These are phyloP conservation scores for Leccinum barrowsii DNA, from an alignment of 768 basidiomycete species.

Conservation along the genomic window DNA sequence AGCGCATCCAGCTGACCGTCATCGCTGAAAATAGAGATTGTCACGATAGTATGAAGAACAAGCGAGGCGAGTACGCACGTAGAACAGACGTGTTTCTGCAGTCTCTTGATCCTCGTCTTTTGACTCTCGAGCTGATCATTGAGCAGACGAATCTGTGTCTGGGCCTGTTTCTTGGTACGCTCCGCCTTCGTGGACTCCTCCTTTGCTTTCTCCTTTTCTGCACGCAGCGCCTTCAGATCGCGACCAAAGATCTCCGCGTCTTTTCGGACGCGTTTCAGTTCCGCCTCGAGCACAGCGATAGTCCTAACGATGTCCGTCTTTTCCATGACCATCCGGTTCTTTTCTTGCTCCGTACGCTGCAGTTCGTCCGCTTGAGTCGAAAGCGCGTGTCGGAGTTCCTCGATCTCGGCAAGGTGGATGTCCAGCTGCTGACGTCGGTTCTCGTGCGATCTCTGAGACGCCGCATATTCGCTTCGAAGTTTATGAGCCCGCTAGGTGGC, in stretches of 20 bases:
- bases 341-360: conserved; percentile 61
- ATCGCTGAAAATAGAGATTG: conserved; percentile 33
- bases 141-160: conserved; percentile 61
- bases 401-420: conserved; percentile 65
- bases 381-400: conserved; percentile 68
- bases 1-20: conserved; percentile 50
- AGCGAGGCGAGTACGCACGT: conserved; percentile 40
- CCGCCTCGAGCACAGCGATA: conserved; percentile 66
- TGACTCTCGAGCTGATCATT: conserved; percentile 61
- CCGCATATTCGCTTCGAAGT: conserved; percentile 57
- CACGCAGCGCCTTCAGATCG: conserved; percentile 65
- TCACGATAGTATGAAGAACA: background rate
- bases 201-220: conserved; percentile 64
- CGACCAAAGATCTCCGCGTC: conserved; percentile 78
- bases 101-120: conserved; percentile 37
- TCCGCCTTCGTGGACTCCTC: conserved; percentile 57
- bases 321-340: conserved; percentile 56
- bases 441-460: conserved; percentile 65
- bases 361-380: conserved; percentile 59
- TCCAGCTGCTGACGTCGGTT: conserved; percentile 72
- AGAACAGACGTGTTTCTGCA: conserved; percentile 56
- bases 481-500: conserved; percentile 51
- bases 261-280: conserved; percentile 68
- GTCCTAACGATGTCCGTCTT: conserved; percentile 63
- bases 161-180: conserved; percentile 62